phyloP scores from a whole-genome alignment of 371 early-diverging fungal genomes.

The Lichtheimia ornata region DNA sequence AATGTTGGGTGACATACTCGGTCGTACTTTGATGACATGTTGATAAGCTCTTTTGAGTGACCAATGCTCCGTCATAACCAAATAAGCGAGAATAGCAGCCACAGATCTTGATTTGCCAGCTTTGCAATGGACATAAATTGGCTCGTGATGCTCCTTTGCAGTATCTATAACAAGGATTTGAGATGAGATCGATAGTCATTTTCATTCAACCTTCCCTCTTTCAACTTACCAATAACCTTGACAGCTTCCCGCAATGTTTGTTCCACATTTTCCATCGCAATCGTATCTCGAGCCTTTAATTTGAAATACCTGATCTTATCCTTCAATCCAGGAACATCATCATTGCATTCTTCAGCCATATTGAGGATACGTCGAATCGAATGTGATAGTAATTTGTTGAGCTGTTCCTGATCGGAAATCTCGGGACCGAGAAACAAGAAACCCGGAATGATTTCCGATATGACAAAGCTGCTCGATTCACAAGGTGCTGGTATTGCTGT shows the following conservation, averaged over 20 bases:
- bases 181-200: background rate
- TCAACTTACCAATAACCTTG: slow-evolving; percentile 55
- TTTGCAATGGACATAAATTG: slow-evolving; percentile 86
- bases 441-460: slow-evolving; percentile 58
- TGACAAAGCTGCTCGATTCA: slow-evolving; percentile 26
- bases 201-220: background rate
- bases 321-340: slow-evolving; percentile 53
- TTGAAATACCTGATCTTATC: slow-evolving; percentile 48
- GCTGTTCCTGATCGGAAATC: slow-evolving; percentile 44
- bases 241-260: slow-evolving; percentile 53
- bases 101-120: slow-evolving; percentile 85
- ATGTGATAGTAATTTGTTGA: slow-evolving; percentile 34
- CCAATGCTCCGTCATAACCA: slow-evolving; percentile 69
- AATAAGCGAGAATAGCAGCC: slow-evolving; percentile 76
- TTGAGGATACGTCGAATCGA: slow-evolving; percentile 57
- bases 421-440: slow-evolving; percentile 68
- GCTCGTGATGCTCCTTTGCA: slow-evolving; percentile 44
- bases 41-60: slow-evolving; percentile 73
- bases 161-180: slow-evolving; percentile 25
- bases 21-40: slow-evolving; percentile 66
- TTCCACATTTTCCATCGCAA: slow-evolving; percentile 61
- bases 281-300: slow-evolving; percentile 60
- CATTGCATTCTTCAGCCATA: slow-evolving; percentile 70
- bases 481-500: too few species aligned
- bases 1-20: slow-evolving; percentile 80